phyloP scores from a whole-genome alignment of 148 eudicot species.

The Camellia lanceoleosa region DNA sequence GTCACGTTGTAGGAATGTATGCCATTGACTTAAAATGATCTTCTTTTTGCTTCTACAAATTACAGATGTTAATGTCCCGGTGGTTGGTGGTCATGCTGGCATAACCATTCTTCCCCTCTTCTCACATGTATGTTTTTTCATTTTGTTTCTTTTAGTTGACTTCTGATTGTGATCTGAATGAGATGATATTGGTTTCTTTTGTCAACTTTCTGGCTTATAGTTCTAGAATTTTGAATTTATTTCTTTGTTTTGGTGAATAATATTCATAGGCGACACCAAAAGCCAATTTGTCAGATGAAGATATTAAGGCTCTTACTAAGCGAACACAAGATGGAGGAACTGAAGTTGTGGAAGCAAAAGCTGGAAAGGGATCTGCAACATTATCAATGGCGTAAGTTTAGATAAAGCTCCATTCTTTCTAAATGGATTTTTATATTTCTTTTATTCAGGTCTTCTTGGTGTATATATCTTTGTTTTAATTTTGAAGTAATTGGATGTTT shows the following conservation, averaged over 20 bases:
- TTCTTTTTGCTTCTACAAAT: background rate
- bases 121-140: slow-evolving; percentile 53
- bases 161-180: background rate
- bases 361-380: slow-evolving; percentile 93
- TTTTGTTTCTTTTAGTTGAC: background rate
- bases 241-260: background rate
- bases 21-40: background rate
- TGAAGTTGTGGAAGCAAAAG: slow-evolving; percentile 79
- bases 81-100: slow-evolving; percentile 92
- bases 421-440: background rate
- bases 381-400: slow-evolving; percentile 82
- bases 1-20: background rate
- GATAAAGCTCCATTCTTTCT: background rate
- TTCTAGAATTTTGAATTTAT: background rate
- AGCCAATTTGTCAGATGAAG: slow-evolving; percentile 51
- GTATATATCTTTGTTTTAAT: background rate
- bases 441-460: background rate
- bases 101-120: slow-evolving; percentile 78
- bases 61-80: slow-evolving; percentile 72
- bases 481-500: background rate
- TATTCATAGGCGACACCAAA: slow-evolving; percentile 50
- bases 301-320: slow-evolving; percentile 53
- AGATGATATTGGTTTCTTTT: slow-evolving; percentile 4
- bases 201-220: background rate
- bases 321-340: slow-evolving; percentile 91